Conservation (phyloP, 176 grass and related monocot species). For the Chloris gayana region DNA sequence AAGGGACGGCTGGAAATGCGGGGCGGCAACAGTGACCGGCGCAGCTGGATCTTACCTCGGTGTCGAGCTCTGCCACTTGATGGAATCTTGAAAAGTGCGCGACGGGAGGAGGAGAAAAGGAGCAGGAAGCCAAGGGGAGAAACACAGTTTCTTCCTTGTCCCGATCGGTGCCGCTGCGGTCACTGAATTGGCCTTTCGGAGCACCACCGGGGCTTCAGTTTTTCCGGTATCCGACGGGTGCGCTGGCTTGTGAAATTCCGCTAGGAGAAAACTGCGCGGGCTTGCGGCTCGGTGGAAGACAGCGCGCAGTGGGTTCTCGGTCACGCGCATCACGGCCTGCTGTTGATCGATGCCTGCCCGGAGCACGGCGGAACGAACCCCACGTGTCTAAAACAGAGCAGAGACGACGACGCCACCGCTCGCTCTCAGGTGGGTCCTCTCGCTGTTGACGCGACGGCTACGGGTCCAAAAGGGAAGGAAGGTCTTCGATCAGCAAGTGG, state of each 20-base stretch:
- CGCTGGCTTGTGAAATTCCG: too few relatives aligned
- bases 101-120: background rate
- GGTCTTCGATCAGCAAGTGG: background rate
- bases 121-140: background rate
- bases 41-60: background rate
- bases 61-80: background rate
- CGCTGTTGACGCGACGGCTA: background rate
- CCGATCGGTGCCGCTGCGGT: too few relatives aligned
- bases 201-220: background rate
- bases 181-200: background rate
- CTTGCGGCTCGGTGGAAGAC: background rate
- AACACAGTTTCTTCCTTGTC: background rate
- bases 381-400: background rate
- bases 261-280: too few relatives aligned
- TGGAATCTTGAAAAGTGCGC: background rate
- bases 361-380: background rate
- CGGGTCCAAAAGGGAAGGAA: background rate
- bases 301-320: background rate
- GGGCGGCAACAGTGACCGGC: background rate
- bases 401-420: background rate
- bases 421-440: background rate
- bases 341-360: background rate
- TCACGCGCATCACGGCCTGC: background rate
- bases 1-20: conserved; percentile 34
- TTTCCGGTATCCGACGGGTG: too few relatives aligned